phyloP scores from a whole-genome alignment of 2,329 filamentous ascomycete species.

The Colletotrichum viniferum region DNA sequence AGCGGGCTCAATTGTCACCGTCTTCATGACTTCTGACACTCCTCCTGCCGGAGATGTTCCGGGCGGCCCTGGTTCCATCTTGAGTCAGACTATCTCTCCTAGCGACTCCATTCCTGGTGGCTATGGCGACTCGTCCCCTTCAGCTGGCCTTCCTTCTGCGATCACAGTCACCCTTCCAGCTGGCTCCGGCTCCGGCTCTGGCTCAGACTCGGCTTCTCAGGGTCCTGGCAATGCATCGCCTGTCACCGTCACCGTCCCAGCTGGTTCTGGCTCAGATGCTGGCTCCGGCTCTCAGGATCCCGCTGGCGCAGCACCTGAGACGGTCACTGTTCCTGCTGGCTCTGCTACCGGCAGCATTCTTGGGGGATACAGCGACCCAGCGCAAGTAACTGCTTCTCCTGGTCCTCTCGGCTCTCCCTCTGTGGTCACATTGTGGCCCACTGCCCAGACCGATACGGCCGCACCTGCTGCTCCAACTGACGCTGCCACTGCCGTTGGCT shows the following conservation, averaged over 20 bases:
- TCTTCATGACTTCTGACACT: background rate
- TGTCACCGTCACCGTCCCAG: background rate
- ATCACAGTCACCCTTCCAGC: background rate
- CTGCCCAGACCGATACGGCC: background rate
- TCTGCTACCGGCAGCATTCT: background rate
- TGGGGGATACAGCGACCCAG: conserved; percentile 4
- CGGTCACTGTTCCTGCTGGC: background rate
- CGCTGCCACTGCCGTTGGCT: background rate
- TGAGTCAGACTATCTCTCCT: background rate
- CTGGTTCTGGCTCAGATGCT: background rate
- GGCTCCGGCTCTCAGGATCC: background rate
- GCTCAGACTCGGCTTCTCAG: background rate
- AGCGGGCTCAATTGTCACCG: background rate
- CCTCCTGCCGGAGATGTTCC: background rate
- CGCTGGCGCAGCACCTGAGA: background rate
- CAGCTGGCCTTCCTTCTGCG: background rate
- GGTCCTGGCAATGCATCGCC: background rate
- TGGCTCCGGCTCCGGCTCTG: background rate
- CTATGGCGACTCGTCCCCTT: background rate
- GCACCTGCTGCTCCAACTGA: background rate
- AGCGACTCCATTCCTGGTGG: background rate
- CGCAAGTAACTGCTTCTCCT: background rate
- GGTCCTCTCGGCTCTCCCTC: background rate
- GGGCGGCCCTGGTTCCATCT: background rate
- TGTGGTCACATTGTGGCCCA: conserved; percentile 10